These are phyloP conservation scores for Phalaenopsis equestris DNA, from an alignment of 106 monocot species.

Conservation along the genomic window DNA sequence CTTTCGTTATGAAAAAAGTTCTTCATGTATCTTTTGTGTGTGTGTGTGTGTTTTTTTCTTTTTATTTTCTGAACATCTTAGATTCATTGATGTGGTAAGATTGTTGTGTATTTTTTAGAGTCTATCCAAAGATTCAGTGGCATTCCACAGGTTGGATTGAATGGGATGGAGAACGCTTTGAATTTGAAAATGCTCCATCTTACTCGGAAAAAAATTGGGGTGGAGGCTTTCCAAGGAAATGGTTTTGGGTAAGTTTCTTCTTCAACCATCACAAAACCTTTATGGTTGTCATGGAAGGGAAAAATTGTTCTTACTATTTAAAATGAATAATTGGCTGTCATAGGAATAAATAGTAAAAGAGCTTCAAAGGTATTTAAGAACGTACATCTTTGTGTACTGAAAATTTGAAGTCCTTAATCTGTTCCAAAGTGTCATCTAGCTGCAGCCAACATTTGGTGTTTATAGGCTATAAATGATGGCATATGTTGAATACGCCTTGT, in stretches of 20 bases:
- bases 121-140: background rate
- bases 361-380: background rate
- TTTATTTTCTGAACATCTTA: background rate
- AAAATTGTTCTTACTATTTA: background rate
- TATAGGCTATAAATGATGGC: background rate
- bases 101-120: background rate
- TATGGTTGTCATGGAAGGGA: background rate
- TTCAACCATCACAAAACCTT: background rate
- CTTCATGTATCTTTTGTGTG: background rate
- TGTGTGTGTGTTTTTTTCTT: too few species aligned
- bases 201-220: slow-evolving; percentile 99
- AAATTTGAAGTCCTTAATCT: background rate
- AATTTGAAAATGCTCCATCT: slow-evolving; percentile 97
- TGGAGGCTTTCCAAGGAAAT: slow-evolving; percentile 91
- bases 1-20: background rate
- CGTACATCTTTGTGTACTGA: background rate
- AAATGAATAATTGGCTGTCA: background rate
- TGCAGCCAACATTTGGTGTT: background rate
- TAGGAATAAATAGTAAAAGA: background rate
- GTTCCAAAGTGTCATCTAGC: background rate
- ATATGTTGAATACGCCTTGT: background rate
- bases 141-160: slow-evolving; percentile 85
- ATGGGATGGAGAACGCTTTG: slow-evolving; percentile 84
- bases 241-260: slow-evolving; percentile 80
- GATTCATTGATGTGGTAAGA: background rate